phyloP scores from a whole-genome alignment of 169 alveolate genomes.

The Fabrea salina region DNA sequence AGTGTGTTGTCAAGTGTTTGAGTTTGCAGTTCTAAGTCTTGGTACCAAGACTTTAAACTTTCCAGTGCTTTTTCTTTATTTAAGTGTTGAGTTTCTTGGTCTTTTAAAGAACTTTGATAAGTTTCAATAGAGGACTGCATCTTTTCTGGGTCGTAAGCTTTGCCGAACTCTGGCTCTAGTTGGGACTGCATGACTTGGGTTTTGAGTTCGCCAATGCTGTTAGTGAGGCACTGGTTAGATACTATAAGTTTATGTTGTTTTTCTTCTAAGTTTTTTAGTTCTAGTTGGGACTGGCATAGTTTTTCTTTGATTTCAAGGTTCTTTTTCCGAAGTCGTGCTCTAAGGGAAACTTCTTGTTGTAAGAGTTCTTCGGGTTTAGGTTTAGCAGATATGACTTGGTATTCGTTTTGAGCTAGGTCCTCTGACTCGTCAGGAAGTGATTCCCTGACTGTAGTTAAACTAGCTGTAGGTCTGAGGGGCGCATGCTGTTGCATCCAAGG shows the following conservation, averaged over 20 bases:
- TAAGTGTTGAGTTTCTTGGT: no score
- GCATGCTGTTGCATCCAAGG: conserved; percentile 56
- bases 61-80: no score
- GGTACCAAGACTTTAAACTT: no score
- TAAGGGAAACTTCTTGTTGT: not conserved
- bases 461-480: conserved; percentile 3
- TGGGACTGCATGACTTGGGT: not conserved
- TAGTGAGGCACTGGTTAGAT: not conserved
- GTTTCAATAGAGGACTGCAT: no score
- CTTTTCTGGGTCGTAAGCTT: no score
- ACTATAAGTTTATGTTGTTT: not conserved
- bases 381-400: not conserved
- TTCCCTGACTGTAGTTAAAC: not conserved
- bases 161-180: no score
- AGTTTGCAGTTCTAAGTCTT: not conserved
- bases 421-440: not conserved
- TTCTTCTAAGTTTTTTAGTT: not conserved
- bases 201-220: not conserved
- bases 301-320: not conserved
- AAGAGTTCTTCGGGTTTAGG: not conserved
- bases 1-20: not conserved
- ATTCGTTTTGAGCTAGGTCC: not conserved
- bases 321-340: not conserved
- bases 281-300: not conserved
- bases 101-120: no score